Base-by-base conservation (phyloP, 805 yeast genomes). In the Yarrowia sp. region DNA sequence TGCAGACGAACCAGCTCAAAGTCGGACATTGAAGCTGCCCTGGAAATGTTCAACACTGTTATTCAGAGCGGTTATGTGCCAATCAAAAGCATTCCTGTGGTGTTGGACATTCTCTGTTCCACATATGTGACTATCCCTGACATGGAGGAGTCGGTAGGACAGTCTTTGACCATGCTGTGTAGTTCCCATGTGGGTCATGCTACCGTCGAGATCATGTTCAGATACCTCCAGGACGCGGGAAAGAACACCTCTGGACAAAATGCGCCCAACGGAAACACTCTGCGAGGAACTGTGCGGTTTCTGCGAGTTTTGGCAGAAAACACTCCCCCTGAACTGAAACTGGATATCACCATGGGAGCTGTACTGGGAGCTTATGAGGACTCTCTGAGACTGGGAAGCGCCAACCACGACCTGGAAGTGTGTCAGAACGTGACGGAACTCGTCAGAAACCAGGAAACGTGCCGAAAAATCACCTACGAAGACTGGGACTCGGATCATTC, bases 1-100 rank as follows among this genome's bases (percentile, higher is more conserved):
- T 80, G 84, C 4, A 72, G 78, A 8, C 76, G 74, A 32, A 82
- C 87, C 2, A 76, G 82, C 0, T 79, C 82, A 42, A 70, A 70
- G 5, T 70, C 70, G 0, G 80, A 85, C 10, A 71, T 83, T 26
- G 74, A 74, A n/a, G 73, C 76, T 8, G 79, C 84, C 45, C 74
- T 85, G 10, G 77, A 76, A 3, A 70, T 84, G n/a, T 71, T 87
- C 9, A 81, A 82, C 53, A 76, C 84, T 0, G 76, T 83, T 5
- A 77, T 84, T 56, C 74, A 81, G 1, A 84, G 79, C 71, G 87
- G 88, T 0, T 73, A 76, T 36, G 72, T 87, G 2, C 89, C 89
- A 0, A 69, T 76, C 8, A 71, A 76, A 1, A 74, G 75, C n/a
- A 75, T 84, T 35, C 76, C 73, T 22, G 76, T 77, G 7, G 76